phyloP scores from a whole-genome alignment of 2,329 filamentous ascomycete species.

The Alternaria arbusti region DNA sequence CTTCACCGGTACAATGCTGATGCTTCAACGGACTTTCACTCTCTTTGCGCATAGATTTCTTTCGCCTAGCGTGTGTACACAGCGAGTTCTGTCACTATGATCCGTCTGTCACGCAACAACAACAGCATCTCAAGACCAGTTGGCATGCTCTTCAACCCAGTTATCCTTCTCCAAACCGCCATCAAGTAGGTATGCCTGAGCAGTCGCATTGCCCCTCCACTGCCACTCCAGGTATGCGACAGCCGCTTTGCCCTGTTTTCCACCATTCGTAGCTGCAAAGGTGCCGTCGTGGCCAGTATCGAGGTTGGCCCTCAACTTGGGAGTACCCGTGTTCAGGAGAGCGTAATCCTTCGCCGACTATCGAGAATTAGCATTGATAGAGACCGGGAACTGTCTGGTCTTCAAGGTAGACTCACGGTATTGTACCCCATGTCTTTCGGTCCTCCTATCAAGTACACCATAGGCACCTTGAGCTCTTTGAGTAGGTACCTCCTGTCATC shows the following conservation, averaged over 20 bases:
- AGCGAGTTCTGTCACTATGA: background rate
- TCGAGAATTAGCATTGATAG: background rate
- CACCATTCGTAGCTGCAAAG: conserved; percentile 25
- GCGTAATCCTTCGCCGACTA: conserved; percentile 26
- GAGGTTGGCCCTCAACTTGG: conserved; percentile 25
- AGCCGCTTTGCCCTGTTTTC: conserved; percentile 29
- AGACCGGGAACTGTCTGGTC: background rate
- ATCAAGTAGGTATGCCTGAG: conserved; percentile 21
- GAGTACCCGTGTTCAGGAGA: conserved; percentile 18
- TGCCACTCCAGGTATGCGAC: conserved; percentile 29
- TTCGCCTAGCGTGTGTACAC: background rate
- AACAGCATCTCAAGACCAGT: conserved; percentile 7
- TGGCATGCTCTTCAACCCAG: conserved; percentile 22
- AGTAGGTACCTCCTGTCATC: conserved; percentile 26
- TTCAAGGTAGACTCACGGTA: conserved; percentile 12
- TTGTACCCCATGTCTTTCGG: conserved; percentile 25
- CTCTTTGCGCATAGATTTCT: background rate
- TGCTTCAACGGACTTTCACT: background rate
- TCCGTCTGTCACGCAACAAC: background rate
- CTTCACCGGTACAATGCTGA: background rate
- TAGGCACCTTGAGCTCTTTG: conserved; percentile 27
- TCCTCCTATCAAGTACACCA: conserved; percentile 26
- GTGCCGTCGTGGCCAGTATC: conserved; percentile 31
- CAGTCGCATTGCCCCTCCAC: conserved; percentile 25
- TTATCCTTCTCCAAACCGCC: conserved; percentile 26